A percentile compares a stretch with the other conserved stretches of the same genome.
These are phyloP conservation scores for Diaporthe capsici DNA, from an alignment of 2,329 filamentous ascomycete genomes.

Conservation along the genomic window DNA sequence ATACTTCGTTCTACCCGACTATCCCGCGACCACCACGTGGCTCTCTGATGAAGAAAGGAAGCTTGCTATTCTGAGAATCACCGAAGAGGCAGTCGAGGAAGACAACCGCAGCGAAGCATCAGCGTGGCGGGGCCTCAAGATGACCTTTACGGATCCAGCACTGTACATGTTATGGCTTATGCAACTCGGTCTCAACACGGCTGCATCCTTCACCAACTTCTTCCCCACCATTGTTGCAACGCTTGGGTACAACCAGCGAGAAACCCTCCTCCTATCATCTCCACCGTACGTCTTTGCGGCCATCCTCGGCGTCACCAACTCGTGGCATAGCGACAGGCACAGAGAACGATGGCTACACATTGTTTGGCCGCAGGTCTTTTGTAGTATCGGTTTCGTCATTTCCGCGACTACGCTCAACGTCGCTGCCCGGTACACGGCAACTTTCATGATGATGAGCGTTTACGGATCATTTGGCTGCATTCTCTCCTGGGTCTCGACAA, in stretches of 20 bases:
- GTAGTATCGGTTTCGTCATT: conserved; percentile 17
- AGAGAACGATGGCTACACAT: conserved; percentile 26
- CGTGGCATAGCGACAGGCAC: conserved; percentile 23
- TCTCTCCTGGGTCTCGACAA: conserved; percentile 19
- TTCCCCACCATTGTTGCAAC: conserved; percentile 50
- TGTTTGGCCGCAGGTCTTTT: conserved; percentile 23
- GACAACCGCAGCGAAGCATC: conserved; percentile 44
- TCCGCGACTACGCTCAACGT: conserved; percentile 20
- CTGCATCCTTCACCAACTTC: conserved; percentile 51
- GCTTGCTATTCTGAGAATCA: conserved; percentile 41
- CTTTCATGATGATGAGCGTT: conserved; percentile 28
- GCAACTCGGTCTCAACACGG: conserved; percentile 49
- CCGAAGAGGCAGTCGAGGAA: conserved; percentile 44
- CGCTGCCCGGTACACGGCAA: conserved; percentile 10
- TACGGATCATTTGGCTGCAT: conserved; percentile 16
- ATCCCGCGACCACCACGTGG: conserved; percentile 43
- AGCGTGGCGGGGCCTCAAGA: conserved; percentile 45
- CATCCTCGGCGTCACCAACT: conserved; percentile 15
- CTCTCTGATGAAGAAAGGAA: conserved; percentile 42
- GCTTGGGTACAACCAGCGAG: conserved; percentile 48
- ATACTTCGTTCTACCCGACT: conserved; percentile 41
- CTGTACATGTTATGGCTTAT: conserved; percentile 45
- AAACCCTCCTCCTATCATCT: conserved; percentile 49
- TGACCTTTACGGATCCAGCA: conserved; percentile 49
- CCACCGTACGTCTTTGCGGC: conserved; percentile 43